These are phyloP conservation scores for Aurantiochytrium sp. DNA, from an alignment of 108 stramenopile species.

Conservation along the genomic window DNA sequence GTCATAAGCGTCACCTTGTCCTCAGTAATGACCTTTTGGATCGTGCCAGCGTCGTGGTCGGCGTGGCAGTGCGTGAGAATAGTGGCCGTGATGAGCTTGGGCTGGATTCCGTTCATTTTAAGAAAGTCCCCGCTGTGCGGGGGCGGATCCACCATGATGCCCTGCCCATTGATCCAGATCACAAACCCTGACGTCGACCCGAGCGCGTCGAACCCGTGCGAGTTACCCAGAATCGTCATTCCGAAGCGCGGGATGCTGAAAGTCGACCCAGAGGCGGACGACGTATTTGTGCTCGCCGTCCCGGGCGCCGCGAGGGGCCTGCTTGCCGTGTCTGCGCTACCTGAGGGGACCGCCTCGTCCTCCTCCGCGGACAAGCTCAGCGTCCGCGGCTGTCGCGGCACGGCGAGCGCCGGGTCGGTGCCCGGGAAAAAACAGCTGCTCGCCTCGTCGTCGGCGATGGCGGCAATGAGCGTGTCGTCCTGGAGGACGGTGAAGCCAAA, in stretches of 20 bases:
- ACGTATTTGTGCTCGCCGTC: too few species aligned
- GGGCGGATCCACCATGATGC: conserved; percentile 72
- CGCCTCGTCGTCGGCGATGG: conserved; percentile 45
- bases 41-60: conserved; percentile 44
- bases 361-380: too few species aligned
- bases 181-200: conserved; percentile 44
- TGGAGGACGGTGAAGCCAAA: conserved; percentile 40
- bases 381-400: not conserved
- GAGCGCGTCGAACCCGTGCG: conserved; percentile 70
- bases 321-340: too few species aligned
- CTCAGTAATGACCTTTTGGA: conserved; percentile 39
- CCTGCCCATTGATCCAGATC: conserved; percentile 45
- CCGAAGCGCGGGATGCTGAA: conserved; percentile 82
- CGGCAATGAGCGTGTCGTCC: conserved; percentile 67
- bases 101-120: conserved; percentile 36
- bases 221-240: conserved; percentile 83
- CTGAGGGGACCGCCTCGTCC: too few species aligned
- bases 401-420: not conserved
- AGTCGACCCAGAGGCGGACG: too few species aligned
- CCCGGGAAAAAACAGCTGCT: conserved; percentile 62
- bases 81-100: conserved; percentile 34
- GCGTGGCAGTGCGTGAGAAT: conserved; percentile 45
- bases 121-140: conserved; percentile 28
- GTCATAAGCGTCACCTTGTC: conserved; percentile 38
- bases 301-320: too few species aligned